Conservation (phyloP, 768 basidiomycete species). For the Kwoniella dejecticola region DNA sequence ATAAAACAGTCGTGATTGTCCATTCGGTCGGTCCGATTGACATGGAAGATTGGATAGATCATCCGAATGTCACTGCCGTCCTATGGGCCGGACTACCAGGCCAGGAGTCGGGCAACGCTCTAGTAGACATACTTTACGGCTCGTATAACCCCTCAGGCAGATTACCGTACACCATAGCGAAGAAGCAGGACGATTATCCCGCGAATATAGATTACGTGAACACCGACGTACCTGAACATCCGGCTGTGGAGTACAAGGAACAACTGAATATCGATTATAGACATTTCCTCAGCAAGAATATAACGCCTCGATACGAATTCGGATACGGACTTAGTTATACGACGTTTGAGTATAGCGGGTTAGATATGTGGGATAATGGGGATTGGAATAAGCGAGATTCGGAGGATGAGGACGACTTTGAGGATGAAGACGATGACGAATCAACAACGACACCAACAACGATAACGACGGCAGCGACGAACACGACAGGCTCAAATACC, state of each 20-base stretch:
- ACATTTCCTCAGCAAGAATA: slow-evolving; percentile 58
- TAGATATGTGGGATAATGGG: slow-evolving; percentile 57
- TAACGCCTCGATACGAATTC: slow-evolving; percentile 65
- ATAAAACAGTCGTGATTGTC: slow-evolving; percentile 65
- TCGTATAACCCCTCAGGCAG: slow-evolving; percentile 71
- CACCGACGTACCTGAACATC: slow-evolving; percentile 55
- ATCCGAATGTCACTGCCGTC: slow-evolving; percentile 75
- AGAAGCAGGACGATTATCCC: slow-evolving; percentile 64
- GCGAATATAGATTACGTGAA: slow-evolving; percentile 61
- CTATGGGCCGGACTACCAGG: slow-evolving; percentile 71
- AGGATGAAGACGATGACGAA: background rate
- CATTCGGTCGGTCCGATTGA: slow-evolving; percentile 67
- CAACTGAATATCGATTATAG: slow-evolving; percentile 70
- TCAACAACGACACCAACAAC: too few relatives aligned
- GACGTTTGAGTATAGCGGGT: slow-evolving; percentile 68
- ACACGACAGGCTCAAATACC: background rate
- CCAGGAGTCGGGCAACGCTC: slow-evolving; percentile 69
- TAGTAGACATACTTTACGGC: slow-evolving; percentile 74
- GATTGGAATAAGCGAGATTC: background rate
- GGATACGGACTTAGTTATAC: slow-evolving; percentile 89
- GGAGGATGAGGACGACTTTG: background rate
- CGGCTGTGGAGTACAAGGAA: slow-evolving; percentile 68
- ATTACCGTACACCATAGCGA: slow-evolving; percentile 76
- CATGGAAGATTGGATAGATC: slow-evolving; percentile 67
- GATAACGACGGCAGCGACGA: too few relatives aligned